Percentiles rank a stretch among this genome's conserved stretches.
Conservation (phyloP, 352 stramenopile genomes). For the Pilasporangium apinafurcum region DNA sequence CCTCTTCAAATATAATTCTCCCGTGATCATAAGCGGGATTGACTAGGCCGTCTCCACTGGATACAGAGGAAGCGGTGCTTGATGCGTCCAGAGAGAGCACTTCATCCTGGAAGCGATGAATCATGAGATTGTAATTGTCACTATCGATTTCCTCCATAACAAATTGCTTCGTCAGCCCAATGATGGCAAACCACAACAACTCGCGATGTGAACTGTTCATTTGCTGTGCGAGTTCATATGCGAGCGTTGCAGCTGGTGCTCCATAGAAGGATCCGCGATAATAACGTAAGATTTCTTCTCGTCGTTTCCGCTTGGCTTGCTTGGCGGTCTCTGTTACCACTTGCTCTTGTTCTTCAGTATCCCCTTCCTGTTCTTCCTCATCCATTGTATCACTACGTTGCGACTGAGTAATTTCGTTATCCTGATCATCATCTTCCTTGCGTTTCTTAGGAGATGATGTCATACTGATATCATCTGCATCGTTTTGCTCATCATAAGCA, state of each 20-base stretch:
- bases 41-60: constrained; percentile 5
- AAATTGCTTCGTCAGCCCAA: constrained; percentile 95
- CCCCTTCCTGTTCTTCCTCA: constrained; percentile 14
- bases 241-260: constrained; percentile 63
- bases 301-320: constrained; percentile 45
- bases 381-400: not conserved
- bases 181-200: constrained; percentile 96
- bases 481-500: constrained; percentile 18
- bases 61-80: constrained; percentile 13
- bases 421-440: constrained; percentile 16
- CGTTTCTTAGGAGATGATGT: constrained; percentile 13
- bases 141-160: constrained; percentile 90
- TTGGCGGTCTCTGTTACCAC: constrained; percentile 20
- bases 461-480: constrained; percentile 16
- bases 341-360: constrained; percentile 9
- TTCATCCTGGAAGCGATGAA: constrained; percentile 88
- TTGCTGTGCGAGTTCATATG: constrained; percentile 78
- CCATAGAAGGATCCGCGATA: constrained; percentile 91
- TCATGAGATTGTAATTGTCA: constrained; percentile 89
- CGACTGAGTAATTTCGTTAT: not conserved
- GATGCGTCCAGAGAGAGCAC: constrained; percentile 73
- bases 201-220: constrained; percentile 84
- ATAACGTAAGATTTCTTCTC: constrained; percentile 87
- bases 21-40: constrained; percentile 72
- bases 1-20: constrained; percentile 86